Base-by-base conservation (phyloP, 1,284 basidiomycete species). In the Phellopilus nigrolimitatus region DNA sequence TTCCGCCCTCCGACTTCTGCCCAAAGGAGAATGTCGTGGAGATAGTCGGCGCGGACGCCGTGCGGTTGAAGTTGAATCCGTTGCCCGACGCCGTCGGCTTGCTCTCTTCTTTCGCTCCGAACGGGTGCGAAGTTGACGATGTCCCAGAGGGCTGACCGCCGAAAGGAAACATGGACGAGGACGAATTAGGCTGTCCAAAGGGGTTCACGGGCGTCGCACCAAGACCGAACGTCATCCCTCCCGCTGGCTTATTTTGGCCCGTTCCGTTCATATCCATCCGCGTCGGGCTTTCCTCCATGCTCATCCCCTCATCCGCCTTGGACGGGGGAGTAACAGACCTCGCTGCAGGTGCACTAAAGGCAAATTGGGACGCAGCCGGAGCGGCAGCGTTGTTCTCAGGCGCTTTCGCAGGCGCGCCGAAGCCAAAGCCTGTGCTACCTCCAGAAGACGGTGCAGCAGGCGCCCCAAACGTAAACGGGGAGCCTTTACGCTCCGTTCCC, bases 201-300 rank as follows among this genome's bases (percentile, higher is more conserved):
- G 45, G 44, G 22, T 48, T 49, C 9, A 50, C 33, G 12, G 53
- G 46, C 34, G 51, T 48, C 30, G 55, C 4, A 36, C 27, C 51
- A 50, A 61, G 51, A 15, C 39, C 56, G 41, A 80, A 81, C 0
- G 74, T 65, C 53, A 80, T 81, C 21, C 62, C 63, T 41, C 61
- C 67, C n/a, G 72, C 61, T 1, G 67, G 68, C 15, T 70, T 71
- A 51, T 67, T 53, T 8, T 56, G 52, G 28, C 59, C 67, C 57
- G 60, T 55, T 15, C 63, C 66, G 56, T 70, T 74, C 12, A 60
- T 62, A 51, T 67, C 68, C 47, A 72, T 60, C 52, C 83, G 71
- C 3, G 72, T 77, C 1, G 82, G 82, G 56, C 82, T 85, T 64
- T 85, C 82, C 41, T 85, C 82, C 82, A 85, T 85, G 42, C 66